Percentiles rank a stretch among this genome's conserved stretches.
Evolutionary conservation across 768 basidiomycete genomes (phyloP).

Genomic region (Tephrocybe sp.): DNA sequence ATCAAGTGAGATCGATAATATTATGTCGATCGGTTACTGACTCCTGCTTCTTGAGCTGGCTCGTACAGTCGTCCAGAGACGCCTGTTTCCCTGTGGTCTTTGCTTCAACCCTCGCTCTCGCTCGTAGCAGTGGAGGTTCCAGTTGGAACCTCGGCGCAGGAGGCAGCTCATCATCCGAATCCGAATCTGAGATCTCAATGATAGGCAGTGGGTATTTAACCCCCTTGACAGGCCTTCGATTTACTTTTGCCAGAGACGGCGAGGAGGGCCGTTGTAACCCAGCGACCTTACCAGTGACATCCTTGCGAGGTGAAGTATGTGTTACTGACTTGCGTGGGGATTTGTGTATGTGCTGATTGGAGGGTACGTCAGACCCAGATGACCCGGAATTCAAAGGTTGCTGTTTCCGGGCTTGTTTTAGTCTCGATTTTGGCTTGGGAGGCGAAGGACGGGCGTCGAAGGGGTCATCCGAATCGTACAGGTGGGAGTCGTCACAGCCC

Average conservation of each 20-base stretch:
- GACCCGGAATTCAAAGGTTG: constrained; percentile 8
- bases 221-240: background rate
- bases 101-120: constrained; percentile 12
- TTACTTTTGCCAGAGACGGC: constrained; percentile 8
- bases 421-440: constrained; percentile 1
- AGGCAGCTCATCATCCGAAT: constrained; percentile 27
- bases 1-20: constrained; percentile 19
- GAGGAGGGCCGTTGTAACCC: background rate
- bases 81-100: constrained; percentile 7
- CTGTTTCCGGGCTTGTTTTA: constrained; percentile 6
- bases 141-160: background rate
- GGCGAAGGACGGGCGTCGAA: background rate
- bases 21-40: background rate
- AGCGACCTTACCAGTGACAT: background rate
- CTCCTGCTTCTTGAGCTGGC: background rate
- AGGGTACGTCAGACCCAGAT: constrained; percentile 20
- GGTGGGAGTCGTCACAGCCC: constrained; percentile 6
- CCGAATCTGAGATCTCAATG: constrained; percentile 41
- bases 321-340: constrained; percentile 21
- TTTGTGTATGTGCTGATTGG: constrained; percentile 7
- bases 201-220: constrained; percentile 13
- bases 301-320: constrained; percentile 17
- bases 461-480: constrained; percentile 16
- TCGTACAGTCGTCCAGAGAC: constrained; percentile 3
- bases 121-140: constrained; percentile 14